phyloP scores from a whole-genome alignment of 208 protist species.

The Leishmania braziliensis region DNA sequence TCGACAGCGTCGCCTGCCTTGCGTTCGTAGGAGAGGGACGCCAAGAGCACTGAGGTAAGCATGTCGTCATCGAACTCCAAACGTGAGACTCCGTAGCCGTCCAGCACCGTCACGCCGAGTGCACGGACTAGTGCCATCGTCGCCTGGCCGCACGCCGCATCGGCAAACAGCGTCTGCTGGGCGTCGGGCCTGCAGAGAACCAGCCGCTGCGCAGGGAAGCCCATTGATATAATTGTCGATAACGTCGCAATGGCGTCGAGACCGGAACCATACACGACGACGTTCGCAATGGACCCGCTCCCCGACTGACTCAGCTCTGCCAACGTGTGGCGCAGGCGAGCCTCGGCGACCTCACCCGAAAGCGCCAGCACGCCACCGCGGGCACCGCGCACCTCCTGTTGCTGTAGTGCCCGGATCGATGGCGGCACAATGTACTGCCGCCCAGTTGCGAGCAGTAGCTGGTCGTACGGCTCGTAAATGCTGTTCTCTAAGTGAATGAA shows the following conservation, averaged over 20 bases:
- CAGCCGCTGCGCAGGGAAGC: conserved; percentile 81
- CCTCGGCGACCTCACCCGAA: conserved; percentile 51
- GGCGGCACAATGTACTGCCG: conserved; percentile 84
- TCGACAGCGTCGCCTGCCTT: conserved; percentile 76
- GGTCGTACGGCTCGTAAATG: conserved; percentile 90
- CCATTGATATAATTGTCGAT: conserved; percentile 64
- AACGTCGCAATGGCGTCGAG: conserved; percentile 77
- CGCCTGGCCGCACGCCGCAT: conserved; percentile 55
- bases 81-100: conserved; percentile 73
- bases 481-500: conserved; percentile 86
- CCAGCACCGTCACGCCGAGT: conserved; percentile 81
- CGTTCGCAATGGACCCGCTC: conserved; percentile 68
- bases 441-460: conserved; percentile 85
- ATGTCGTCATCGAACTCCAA: conserved; percentile 88
- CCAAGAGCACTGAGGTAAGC: conserved; percentile 71
- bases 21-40: conserved; percentile 46
- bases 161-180: conserved; percentile 34
- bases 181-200: conserved; percentile 69
- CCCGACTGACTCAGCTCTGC: conserved; percentile 57
- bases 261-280: conserved; percentile 88
- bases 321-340: conserved; percentile 63
- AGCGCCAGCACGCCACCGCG: conserved; percentile 66
- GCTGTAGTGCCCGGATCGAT: conserved; percentile 58
- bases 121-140: conserved; percentile 63
- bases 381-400: conserved; percentile 55